phyloP scores from a whole-genome alignment of 345 rosid genomes.

The Dimocarpus longan region DNA sequence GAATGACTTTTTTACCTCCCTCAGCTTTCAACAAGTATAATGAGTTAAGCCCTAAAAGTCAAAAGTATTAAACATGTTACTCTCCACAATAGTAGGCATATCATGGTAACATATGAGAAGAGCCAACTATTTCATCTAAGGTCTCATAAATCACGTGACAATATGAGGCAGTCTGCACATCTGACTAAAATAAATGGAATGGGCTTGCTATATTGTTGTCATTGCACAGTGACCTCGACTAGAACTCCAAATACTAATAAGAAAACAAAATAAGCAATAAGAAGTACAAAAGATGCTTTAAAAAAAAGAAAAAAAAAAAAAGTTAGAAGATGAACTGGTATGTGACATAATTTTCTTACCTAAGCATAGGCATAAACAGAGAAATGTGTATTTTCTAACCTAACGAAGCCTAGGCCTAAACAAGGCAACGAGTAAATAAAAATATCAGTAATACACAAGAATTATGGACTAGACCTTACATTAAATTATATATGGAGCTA shows the following conservation, averaged over 20 bases:
- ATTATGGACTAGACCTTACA: background rate
- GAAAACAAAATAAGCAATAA: slow-evolving; percentile 3
- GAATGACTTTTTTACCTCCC: slow-evolving; percentile 73
- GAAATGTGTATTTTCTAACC: no score
- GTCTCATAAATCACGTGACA: slow-evolving; percentile 56
- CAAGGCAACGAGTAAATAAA: background rate
- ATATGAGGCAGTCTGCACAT: slow-evolving; percentile 82
- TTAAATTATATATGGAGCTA: background rate
- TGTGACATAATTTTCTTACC: background rate
- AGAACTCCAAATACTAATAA: slow-evolving; percentile 88
- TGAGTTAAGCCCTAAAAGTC: slow-evolving; percentile 64
- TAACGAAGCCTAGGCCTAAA: background rate
- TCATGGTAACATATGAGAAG: background rate
- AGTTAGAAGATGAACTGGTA: background rate
- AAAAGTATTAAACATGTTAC: slow-evolving; percentile 7
- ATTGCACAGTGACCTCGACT: slow-evolving; percentile 70
- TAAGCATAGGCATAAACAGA: background rate
- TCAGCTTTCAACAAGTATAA: slow-evolving; percentile 73
- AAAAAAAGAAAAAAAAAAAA: background rate
- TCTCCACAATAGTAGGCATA: background rate
- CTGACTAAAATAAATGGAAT: slow-evolving; percentile 67
- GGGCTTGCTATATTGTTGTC: slow-evolving; percentile 66
- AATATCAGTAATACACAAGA: background rate
- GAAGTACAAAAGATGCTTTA: background rate
- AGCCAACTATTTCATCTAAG: background rate